A percentile compares a stretch with the other conserved stretches of the same genome.
These are phyloP conservation scores for Cephalotrichum gorgonifer DNA, from an alignment of 2,329 filamentous ascomycete genomes.

Conservation along the genomic window DNA sequence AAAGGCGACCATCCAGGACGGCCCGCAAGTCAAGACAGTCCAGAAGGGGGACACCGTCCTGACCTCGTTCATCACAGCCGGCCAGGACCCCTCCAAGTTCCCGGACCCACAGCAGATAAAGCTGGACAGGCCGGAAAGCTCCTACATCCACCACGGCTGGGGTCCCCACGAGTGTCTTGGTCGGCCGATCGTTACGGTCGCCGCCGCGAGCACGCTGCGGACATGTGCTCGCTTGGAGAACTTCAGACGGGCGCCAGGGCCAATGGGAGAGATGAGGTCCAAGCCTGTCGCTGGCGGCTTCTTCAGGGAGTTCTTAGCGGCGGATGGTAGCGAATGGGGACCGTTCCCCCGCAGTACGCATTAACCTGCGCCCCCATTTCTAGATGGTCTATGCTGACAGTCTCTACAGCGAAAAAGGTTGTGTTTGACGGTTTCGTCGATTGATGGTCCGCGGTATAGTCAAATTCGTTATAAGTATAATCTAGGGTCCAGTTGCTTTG, in stretches of 20 bases:
- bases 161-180: slow-evolving; percentile 25
- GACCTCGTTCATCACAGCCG: slow-evolving; percentile 37
- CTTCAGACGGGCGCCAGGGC: slow-evolving; percentile 6
- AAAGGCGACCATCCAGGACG: slow-evolving; percentile 22
- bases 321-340: slow-evolving; percentile 7
- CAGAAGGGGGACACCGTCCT: slow-evolving; percentile 36
- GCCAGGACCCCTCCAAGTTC: slow-evolving; percentile 35
- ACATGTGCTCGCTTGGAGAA: slow-evolving; percentile 5
- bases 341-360: slow-evolving; percentile 5
- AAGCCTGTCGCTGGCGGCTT: slow-evolving; percentile 4
- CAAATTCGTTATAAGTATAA: no score
- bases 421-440: background rate
- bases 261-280: slow-evolving; percentile 8
- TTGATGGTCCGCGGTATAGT: background rate
- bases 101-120: slow-evolving; percentile 38
- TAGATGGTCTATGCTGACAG: background rate
- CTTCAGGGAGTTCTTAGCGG: slow-evolving; percentile 6
- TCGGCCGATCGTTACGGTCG: slow-evolving; percentile 6
- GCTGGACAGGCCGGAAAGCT: slow-evolving; percentile 35
- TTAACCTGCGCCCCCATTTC: background rate
- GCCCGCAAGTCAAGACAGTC: slow-evolving; percentile 25
- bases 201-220: slow-evolving; percentile 6
- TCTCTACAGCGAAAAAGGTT: background rate
- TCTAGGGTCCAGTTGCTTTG: no score
- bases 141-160: slow-evolving; percentile 41